phyloP scores from a whole-genome alignment of 2,329 filamentous ascomycete species.

The Aureobasidium sp. region DNA sequence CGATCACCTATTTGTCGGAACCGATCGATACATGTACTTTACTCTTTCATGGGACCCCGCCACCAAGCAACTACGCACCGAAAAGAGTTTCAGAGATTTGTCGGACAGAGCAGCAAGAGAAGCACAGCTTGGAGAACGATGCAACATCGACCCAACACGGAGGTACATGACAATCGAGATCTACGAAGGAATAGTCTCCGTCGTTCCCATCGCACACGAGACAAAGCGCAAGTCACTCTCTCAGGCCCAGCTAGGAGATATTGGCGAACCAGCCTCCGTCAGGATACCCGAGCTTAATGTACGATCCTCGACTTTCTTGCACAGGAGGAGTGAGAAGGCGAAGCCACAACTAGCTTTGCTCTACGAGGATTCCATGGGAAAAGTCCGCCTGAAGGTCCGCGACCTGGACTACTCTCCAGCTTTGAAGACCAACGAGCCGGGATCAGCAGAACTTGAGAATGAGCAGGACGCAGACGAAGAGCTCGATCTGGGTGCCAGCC shows the following conservation, averaged over 20 bases:
- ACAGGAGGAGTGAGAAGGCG: conserved; percentile 39
- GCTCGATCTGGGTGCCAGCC: conserved; percentile 53
- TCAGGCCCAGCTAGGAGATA: conserved; percentile 44
- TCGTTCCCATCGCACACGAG: conserved; percentile 53
- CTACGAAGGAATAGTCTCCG: conserved; percentile 60
- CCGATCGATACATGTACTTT: conserved; percentile 85
- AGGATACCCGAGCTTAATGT: conserved; percentile 62
- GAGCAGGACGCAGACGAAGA: conserved; percentile 44
- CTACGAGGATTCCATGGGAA: conserved; percentile 56
- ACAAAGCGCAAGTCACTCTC: conserved; percentile 46
- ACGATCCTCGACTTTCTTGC: conserved; percentile 58
- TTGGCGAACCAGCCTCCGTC: conserved; percentile 56
- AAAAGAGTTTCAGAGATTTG: conserved; percentile 54
- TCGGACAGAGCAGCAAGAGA: conserved; percentile 59
- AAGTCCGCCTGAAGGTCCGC: conserved; percentile 48
- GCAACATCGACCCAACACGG: conserved; percentile 74
- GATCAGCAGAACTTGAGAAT: conserved; percentile 48
- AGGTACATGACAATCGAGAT: conserved; percentile 60
- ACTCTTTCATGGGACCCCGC: conserved; percentile 73
- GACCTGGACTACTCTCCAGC: conserved; percentile 47
- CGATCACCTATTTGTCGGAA: conserved; percentile 88
- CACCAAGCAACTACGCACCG: conserved; percentile 46
- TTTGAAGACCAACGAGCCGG: conserved; percentile 38
- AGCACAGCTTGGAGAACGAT: conserved; percentile 74
- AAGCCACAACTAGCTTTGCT: conserved; percentile 57